Base-by-base conservation (phyloP, 768 basidiomycete genomes). In the Gymnopilus junonius region DNA sequence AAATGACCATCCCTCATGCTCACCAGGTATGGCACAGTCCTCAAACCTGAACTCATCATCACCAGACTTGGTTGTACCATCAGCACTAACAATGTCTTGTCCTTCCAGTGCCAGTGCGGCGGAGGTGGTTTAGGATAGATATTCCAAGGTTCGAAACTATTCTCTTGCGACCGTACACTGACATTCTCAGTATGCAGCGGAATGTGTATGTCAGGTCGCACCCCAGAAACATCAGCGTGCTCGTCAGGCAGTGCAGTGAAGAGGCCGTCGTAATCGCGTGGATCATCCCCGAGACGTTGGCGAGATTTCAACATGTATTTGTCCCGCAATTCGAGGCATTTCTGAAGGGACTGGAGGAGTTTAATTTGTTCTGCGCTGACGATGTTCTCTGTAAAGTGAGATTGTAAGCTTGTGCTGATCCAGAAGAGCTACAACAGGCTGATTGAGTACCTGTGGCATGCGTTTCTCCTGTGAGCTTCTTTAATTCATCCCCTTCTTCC, bases 231-330 rank as follows among this genome's bases (percentile, higher is more conserved):
- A 55, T 87, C 88, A 0, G 87, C 82, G 66, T 82, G 73, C 40
- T 83, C 82, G 64, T 88, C 81, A n/a, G 83, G 79, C 62, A 96
- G 78, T 14, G 92, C 90, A 3, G 79, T 77, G 71, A 96, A 95
- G 12, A 79, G 68, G 0, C 88, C 92, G 67, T 99, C 97, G 74
- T 96, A 87, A 75, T 99, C 94, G 64, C 86, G 84, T 0, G 97
- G 97, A 74, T 99, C 93, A 76, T 99, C 97, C 2, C 97, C 97
- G 3, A 99, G 86, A 58, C 94, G 84, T 74, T 99, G 97, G 4
- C 89, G 84, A 1, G 96, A 98, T 62, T 86, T 85, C 6, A 80
- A 67, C 79, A 97, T 95, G 79, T 98, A 99, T 77, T 98, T 99
- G 79, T 99, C 97, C 27, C 97, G 91, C 20, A 99, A 81, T 58